Evolutionary conservation across 768 basidiomycete species (phyloP).

Genomic region (Xanthoconium stramineum): DNA sequence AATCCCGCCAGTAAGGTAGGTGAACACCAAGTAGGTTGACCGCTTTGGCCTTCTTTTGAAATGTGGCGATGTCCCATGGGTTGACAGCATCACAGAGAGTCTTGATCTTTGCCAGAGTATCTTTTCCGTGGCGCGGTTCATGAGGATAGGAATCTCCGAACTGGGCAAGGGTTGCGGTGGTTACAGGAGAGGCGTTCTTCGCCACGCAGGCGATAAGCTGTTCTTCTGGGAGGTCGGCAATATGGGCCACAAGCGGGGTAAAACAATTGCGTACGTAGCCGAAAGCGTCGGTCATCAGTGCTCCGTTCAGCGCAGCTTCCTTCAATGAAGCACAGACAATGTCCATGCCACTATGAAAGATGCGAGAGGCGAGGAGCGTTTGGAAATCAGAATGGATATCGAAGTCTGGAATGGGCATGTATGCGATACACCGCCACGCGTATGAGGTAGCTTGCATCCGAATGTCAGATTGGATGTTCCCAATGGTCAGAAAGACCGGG

Average conservation of each 20-base stretch:
- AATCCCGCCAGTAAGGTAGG: background rate
- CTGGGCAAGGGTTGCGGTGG: no score
- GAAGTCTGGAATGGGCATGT: background rate
- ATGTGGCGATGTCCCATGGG: constrained; percentile 27
- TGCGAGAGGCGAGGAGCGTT: background rate
- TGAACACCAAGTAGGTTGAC: no score
- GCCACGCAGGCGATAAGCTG: background rate
- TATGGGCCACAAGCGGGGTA: background rate
- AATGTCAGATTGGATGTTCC: background rate
- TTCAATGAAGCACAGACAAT: no score
- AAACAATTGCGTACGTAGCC: background rate
- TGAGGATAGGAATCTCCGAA: no score
- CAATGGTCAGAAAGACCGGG: background rate
- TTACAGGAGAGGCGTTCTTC: background rate
- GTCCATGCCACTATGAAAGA: background rate
- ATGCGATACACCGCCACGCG: background rate
- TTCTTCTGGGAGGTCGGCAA: constrained; percentile 7
- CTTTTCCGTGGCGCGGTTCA: no score
- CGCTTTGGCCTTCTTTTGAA: constrained; percentile 5
- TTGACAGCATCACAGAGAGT: background rate
- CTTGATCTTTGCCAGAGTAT: background rate
- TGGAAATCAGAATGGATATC: background rate
- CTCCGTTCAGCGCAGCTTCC: no score
- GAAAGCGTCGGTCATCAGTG: background rate
- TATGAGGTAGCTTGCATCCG: background rate